A percentile compares a stretch with the other conserved stretches of the same genome.
Evolutionary conservation across 495 filamentous ascomycete genomes (phyloP).

Genomic region (Cryomyces minteri): DNA sequence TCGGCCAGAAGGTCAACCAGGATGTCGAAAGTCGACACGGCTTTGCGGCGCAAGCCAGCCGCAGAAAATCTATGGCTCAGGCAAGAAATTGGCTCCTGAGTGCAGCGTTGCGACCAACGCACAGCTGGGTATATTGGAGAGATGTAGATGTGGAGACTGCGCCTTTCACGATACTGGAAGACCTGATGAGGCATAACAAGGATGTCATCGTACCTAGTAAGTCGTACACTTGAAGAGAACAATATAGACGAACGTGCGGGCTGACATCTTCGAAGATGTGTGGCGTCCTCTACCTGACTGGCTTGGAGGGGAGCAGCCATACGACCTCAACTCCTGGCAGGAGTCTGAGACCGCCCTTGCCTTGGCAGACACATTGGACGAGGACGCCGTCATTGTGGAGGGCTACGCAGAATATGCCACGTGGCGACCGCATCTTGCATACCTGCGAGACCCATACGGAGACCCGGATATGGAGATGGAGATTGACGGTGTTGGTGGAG

Average conservation of each 20-base stretch:
- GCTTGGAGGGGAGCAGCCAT: slow-evolving; percentile 97
- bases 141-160: slow-evolving; percentile 98
- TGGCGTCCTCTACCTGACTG: slow-evolving; percentile 98
- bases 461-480: slow-evolving; percentile 99
- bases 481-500: slow-evolving; percentile 91
- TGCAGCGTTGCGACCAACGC: slow-evolving; percentile 80
- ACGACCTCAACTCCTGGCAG: slow-evolving; percentile 98
- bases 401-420: slow-evolving; percentile 99
- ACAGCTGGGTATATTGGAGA: slow-evolving; percentile 99
- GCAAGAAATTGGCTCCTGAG: slow-evolving; percentile 95
- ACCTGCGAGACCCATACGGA: slow-evolving; percentile 90
- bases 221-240: slow-evolving; percentile 19
- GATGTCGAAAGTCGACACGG: slow-evolving; percentile 96
- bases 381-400: slow-evolving; percentile 98
- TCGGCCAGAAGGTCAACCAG: slow-evolving; percentile 94
- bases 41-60: slow-evolving; percentile 85
- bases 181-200: slow-evolving; percentile 97
- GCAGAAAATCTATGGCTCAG: slow-evolving; percentile 95
- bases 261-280: slow-evolving; percentile 45
- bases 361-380: slow-evolving; percentile 85
- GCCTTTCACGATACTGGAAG: slow-evolving; percentile 88
- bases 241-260: neutral
- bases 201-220: slow-evolving; percentile 97
- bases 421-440: slow-evolving; percentile 94
- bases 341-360: slow-evolving; percentile 94